Evolutionary conservation across 148 eudicot species (phyloP).

Genomic region (Rhododendron williamsianum): DNA sequence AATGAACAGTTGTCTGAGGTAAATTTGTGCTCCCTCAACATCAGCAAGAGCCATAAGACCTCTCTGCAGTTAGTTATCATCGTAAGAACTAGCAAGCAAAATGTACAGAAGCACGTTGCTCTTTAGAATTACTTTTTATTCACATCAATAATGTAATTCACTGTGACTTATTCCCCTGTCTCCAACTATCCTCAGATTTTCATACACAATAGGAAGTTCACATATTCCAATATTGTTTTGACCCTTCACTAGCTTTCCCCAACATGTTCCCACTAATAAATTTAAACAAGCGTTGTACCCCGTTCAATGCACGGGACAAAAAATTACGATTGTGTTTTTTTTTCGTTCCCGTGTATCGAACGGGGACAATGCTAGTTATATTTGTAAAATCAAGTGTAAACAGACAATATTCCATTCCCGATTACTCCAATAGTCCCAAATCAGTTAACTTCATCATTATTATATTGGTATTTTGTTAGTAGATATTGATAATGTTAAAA

Average conservation of each 20-base stretch:
- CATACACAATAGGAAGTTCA: not conserved
- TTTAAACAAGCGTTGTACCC: not conserved
- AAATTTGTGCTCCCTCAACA: conserved; percentile 88
- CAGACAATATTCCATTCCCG: not conserved
- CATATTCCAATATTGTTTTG: not conserved
- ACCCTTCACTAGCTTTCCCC: not conserved
- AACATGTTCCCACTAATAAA: not conserved
- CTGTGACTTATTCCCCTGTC: not conserved
- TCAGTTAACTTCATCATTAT: not conserved
- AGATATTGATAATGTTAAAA: no score
- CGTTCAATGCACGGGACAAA: not conserved
- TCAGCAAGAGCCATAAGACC: conserved; percentile 96
- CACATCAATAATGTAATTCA: not conserved
- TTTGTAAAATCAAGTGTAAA: not conserved
- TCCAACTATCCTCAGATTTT: not conserved
- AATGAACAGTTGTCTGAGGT: conserved; percentile 54
- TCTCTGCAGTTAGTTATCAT: conserved; percentile 41
- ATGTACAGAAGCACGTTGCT: not conserved
- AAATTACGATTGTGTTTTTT: no score
- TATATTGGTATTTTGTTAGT: not conserved
- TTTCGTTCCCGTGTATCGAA: not conserved
- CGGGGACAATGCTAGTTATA: not conserved
- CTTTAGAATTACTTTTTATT: not conserved
- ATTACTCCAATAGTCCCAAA: not conserved
- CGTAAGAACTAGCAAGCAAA: conserved; percentile 3